Percentiles rank a stretch among this genome's conserved stretches.
Evolutionary conservation across 495 filamentous ascomycete species (phyloP).

Genomic region (Bombardia bombarda): DNA sequence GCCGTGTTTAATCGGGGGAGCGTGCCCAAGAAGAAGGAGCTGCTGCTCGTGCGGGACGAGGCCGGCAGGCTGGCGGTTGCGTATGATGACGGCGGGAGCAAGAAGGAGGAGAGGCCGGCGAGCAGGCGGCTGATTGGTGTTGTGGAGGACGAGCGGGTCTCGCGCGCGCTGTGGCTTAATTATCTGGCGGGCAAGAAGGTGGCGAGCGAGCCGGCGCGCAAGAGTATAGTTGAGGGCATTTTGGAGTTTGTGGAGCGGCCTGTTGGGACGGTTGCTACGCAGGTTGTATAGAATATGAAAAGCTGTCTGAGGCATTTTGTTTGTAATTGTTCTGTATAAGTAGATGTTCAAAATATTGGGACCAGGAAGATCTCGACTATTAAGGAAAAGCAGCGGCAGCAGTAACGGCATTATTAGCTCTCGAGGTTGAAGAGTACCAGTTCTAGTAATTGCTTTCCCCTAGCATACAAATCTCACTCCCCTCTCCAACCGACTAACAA

Average conservation of each 20-base stretch:
- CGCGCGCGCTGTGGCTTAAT: slow-evolving; percentile 76
- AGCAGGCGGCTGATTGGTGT: slow-evolving; percentile 49
- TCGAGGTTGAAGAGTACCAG: too few relatives aligned
- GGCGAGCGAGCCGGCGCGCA: slow-evolving; percentile 71
- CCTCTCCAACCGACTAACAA: too few relatives aligned
- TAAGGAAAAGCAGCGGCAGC: too few relatives aligned
- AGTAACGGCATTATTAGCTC: too few relatives aligned
- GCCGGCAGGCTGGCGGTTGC: slow-evolving; percentile 59
- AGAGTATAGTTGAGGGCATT: slow-evolving; percentile 78
- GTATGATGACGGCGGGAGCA: slow-evolving; percentile 52
- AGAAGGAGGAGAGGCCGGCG: slow-evolving; percentile 26
- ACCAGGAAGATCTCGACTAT: too few relatives aligned
- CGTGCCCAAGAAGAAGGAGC: slow-evolving; percentile 65
- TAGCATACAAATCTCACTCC: too few relatives aligned
- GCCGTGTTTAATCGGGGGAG: slow-evolving; percentile 64
- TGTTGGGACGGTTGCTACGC: slow-evolving; percentile 73
- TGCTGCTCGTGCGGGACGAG: slow-evolving; percentile 63
- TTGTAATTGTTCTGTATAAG: too few relatives aligned
- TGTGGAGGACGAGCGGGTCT: slow-evolving; percentile 70
- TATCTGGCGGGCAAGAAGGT: slow-evolving; percentile 85
- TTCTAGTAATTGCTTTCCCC: too few relatives aligned
- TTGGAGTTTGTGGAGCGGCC: slow-evolving; percentile 85
- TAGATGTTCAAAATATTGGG: too few relatives aligned
- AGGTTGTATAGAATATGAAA: slow-evolving; percentile 41
- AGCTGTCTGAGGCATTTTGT: neutral